A percentile compares a stretch with the other conserved stretches of the same genome.
These are phyloP conservation scores for Cryoendolithus antarcticus DNA, from an alignment of 2,329 filamentous ascomycete species.

Conservation along the genomic window DNA sequence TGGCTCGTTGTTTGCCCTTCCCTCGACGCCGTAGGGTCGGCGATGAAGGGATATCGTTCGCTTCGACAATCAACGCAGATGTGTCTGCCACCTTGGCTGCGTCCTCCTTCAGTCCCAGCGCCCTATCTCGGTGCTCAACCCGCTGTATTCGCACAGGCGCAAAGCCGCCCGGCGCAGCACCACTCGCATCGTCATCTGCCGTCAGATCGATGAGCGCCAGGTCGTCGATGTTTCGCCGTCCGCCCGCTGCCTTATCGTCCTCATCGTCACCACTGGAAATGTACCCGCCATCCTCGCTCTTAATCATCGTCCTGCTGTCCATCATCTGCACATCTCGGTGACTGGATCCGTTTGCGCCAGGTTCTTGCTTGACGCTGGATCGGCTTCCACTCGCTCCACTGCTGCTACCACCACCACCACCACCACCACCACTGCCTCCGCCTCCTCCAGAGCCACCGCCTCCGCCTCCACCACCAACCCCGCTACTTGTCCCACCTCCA, in stretches of 20 bases:
- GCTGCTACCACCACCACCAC: conserved; percentile 10
- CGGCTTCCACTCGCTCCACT: conserved; percentile 7
- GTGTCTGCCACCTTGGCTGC: conserved; percentile 16
- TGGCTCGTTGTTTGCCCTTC: conserved; percentile 24
- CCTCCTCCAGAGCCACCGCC: background rate
- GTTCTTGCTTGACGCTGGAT: conserved; percentile 22
- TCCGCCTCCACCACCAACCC: background rate
- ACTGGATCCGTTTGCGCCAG: conserved; percentile 5
- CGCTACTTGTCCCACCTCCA: conserved; percentile 3
- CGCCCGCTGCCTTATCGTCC: conserved; percentile 35
- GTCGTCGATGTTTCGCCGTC: conserved; percentile 44
- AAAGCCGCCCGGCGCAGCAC: conserved; percentile 21
- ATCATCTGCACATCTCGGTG: conserved; percentile 10
- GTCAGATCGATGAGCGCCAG: conserved; percentile 45
- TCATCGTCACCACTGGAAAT: conserved; percentile 40
- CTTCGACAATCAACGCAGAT: conserved; percentile 5
- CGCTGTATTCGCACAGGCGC: conserved; percentile 44
- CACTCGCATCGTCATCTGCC: conserved; percentile 24
- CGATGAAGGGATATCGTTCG: background rate
- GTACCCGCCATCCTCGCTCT: conserved; percentile 27
- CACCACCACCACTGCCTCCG: conserved; percentile 7
- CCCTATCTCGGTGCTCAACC: conserved; percentile 43
- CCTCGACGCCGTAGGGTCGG: conserved; percentile 13
- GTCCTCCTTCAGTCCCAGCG: conserved; percentile 36
- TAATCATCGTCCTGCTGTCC: conserved; percentile 11